A percentile compares a stretch with the other conserved stretches of the same genome.
Evolutionary conservation across 1,284 basidiomycete genomes (phyloP).

Genomic region (Agaricales sp.): DNA sequence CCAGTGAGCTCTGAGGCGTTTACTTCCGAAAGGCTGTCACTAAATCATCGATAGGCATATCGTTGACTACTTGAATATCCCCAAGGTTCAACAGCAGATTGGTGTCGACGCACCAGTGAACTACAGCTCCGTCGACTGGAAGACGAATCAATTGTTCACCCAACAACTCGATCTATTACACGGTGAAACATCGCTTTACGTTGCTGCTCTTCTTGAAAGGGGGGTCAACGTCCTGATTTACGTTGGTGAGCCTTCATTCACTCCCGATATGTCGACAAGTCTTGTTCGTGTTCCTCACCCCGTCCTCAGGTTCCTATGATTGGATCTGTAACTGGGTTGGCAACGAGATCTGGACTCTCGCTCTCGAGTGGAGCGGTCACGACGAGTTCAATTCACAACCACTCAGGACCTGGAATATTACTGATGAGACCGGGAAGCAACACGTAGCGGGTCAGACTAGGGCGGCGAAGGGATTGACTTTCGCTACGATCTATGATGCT

Average conservation of each 20-base stretch:
- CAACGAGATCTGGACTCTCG: conserved; percentile 55
- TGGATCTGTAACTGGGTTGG: conserved; percentile 73
- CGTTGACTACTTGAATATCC: conserved; percentile 41
- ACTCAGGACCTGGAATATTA: conserved; percentile 44
- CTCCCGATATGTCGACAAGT: no score
- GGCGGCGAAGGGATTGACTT: conserved; percentile 48
- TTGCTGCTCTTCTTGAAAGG: conserved; percentile 66
- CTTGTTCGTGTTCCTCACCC: no score
- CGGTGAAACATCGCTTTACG: conserved; percentile 36
- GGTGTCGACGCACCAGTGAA: conserved; percentile 47
- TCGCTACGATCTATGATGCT: conserved; percentile 46
- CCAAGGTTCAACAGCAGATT: conserved; percentile 38
- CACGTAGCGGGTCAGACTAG: conserved; percentile 42
- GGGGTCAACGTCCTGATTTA: conserved; percentile 67
- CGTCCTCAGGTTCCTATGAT: conserved; percentile 53
- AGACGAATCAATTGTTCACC: conserved; percentile 32
- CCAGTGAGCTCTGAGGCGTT: no score
- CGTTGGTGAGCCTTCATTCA: conserved; percentile 20
- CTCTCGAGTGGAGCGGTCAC: conserved; percentile 55
- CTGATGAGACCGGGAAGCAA: conserved; percentile 27
- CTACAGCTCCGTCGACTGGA: conserved; percentile 37
- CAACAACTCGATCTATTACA: conserved; percentile 29
- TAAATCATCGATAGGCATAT: conserved; percentile 29
- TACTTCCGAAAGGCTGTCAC: conserved; percentile 2
- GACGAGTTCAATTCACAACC: conserved; percentile 34